A percentile compares a stretch with the other conserved stretches of the same genome.
Conservation (phyloP, 192 early-diverging fungal genomes). For the Backusella luteola region DNA sequence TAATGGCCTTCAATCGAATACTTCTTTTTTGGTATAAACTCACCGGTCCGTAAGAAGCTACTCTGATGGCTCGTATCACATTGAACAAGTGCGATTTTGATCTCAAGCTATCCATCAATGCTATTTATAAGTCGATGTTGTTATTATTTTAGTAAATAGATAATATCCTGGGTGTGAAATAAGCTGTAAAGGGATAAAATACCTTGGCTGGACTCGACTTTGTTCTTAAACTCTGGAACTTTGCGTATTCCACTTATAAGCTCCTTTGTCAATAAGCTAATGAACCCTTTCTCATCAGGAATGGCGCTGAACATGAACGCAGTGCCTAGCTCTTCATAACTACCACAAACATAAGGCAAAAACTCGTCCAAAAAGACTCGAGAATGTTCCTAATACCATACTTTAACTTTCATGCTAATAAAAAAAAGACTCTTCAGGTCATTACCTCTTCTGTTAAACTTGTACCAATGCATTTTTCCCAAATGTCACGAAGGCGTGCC, state of each 20-base stretch:
- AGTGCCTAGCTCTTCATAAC: constrained; percentile 20
- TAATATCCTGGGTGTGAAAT: background rate
- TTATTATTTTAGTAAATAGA: background rate
- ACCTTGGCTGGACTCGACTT: constrained; percentile 34
- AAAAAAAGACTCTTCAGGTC: background rate
- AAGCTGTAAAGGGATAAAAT: background rate
- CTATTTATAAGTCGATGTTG: constrained; percentile 13
- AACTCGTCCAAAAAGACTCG: constrained; percentile 19
- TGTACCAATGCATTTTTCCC: constrained; percentile 1
- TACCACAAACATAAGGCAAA: constrained; percentile 31
- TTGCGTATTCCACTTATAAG: constrained; percentile 34
- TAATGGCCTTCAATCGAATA: background rate
- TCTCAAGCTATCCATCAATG: constrained; percentile 31
- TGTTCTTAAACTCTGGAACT: constrained; percentile 29
- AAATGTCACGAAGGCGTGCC: constrained; percentile 19
- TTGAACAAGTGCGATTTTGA: constrained; percentile 38
- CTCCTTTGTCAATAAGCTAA: constrained; percentile 31
- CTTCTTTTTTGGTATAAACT: constrained; percentile 15
- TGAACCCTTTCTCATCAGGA: constrained; percentile 28
- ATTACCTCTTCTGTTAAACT: constrained; percentile 16
- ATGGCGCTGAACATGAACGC: constrained; percentile 12
- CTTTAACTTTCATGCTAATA: background rate
- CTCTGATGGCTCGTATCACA: constrained; percentile 41
- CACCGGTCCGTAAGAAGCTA: constrained; percentile 51
- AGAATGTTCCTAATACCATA: constrained; percentile 26